These are phyloP conservation scores for Pueraria montana DNA, from an alignment of 306 rosid species.

Conservation along the genomic window DNA sequence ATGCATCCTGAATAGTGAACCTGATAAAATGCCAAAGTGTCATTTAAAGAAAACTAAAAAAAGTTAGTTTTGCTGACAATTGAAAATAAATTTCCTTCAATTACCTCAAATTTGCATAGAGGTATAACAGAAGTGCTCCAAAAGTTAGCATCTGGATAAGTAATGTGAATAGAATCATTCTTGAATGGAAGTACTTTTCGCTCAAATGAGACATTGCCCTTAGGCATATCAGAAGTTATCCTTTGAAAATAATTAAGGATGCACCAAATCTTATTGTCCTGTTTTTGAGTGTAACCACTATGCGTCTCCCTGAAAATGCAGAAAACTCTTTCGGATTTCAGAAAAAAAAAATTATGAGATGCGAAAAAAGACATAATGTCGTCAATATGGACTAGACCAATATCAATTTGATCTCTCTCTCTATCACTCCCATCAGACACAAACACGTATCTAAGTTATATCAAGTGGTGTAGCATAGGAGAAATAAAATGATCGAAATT, in stretches of 20 bases:
- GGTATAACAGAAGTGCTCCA: constrained; percentile 81
- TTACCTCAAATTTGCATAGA: constrained; percentile 81
- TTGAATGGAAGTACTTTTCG: constrained; percentile 82
- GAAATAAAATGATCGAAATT: no score
- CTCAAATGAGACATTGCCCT: constrained; percentile 85
- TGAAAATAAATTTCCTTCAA: constrained; percentile 10
- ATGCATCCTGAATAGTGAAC: constrained; percentile 71
- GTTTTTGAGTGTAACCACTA: constrained; percentile 67
- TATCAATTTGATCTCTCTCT: no score
- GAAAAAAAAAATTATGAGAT: not conserved
- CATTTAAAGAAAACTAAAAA: not conserved
- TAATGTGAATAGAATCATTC: constrained; percentile 53
- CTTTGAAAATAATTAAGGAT: constrained; percentile 82
- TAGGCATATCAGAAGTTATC: constrained; percentile 72
- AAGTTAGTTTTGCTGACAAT: not conserved
- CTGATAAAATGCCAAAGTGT: constrained; percentile 55
- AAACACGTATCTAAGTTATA: no score
- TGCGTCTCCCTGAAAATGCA: constrained; percentile 74
- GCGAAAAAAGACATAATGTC: constrained; percentile 12
- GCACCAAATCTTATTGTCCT: constrained; percentile 84
- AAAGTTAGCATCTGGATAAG: constrained; percentile 67
- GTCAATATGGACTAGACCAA: not conserved
- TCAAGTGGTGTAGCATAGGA: no score
- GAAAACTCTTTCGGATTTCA: no score
- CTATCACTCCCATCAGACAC: no score